Conservation (phyloP, 768 basidiomycete species). For the Coprinopsis sp. region DNA sequence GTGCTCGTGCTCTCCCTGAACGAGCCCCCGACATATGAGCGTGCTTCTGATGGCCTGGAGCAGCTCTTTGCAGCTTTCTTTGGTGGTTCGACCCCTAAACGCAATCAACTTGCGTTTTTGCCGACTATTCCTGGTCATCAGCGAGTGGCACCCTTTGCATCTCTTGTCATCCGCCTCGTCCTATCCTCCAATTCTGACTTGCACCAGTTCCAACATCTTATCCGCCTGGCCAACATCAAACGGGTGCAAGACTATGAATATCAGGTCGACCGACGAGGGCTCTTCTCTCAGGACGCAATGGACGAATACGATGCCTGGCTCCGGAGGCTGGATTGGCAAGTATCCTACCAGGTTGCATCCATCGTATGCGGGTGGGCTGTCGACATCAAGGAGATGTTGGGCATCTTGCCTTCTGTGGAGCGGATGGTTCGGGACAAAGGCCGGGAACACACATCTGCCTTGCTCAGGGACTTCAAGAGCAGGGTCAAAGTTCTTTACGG, state of each 20-base stretch:
- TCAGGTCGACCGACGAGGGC: conserved; percentile 33
- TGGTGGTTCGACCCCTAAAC: conserved; percentile 11
- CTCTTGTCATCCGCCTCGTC: conserved; percentile 48
- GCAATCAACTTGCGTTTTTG: conserved; percentile 36
- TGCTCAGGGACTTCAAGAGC: conserved; percentile 37
- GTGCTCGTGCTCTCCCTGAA: conserved; percentile 41
- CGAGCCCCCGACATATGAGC: conserved; percentile 18
- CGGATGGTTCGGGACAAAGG: conserved; percentile 26
- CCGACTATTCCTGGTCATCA: conserved; percentile 35
- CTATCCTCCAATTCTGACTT: conserved; percentile 33
- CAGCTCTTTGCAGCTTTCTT: background rate
- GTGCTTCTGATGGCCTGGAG: background rate
- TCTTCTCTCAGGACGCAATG: conserved; percentile 40
- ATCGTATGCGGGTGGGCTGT: conserved; percentile 35
- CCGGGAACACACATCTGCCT: conserved; percentile 28
- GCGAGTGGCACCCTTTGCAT: conserved; percentile 46
- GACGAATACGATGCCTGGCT: conserved; percentile 29
- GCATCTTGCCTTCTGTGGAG: conserved; percentile 32
- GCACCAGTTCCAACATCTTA: conserved; percentile 33
- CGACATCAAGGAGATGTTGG: conserved; percentile 49
- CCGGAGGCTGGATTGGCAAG: conserved; percentile 35
- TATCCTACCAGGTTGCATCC: conserved; percentile 60
- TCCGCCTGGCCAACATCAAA: conserved; percentile 34
- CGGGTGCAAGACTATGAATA: conserved; percentile 31
- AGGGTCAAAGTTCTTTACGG: conserved; percentile 21